phyloP scores from a whole-genome alignment of 2,329 filamentous ascomycete species.

The Lecanoromycetidae sp. region DNA sequence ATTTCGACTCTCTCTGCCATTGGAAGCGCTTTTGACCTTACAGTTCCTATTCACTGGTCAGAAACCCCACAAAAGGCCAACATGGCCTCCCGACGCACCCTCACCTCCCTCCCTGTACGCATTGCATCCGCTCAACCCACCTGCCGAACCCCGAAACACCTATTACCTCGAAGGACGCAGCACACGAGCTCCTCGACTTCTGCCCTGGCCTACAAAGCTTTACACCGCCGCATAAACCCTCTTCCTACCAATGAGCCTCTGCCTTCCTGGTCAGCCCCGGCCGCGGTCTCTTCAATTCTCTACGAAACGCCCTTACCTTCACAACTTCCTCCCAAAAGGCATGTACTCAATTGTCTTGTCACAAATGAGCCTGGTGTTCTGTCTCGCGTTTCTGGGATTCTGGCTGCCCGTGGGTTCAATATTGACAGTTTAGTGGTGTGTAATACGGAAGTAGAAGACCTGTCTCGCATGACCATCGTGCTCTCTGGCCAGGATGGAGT shows the following conservation, averaged over 20 bases:
- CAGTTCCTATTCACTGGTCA: neutral
- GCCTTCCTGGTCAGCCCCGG: constrained; percentile 74
- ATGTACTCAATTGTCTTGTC: constrained; percentile 95
- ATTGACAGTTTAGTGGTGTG: constrained; percentile 97
- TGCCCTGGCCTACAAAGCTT: constrained; percentile 90
- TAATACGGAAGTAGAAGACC: constrained; percentile 90
- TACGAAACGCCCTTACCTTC: constrained; percentile 92
- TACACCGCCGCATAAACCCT: constrained; percentile 77
- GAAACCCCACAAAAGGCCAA: constrained; percentile 4
- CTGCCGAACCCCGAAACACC: constrained; percentile 7
- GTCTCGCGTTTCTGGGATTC: constrained; percentile 88
- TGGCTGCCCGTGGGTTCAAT: constrained; percentile 95
- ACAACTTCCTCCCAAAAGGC: constrained; percentile 72
- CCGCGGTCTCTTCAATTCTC: constrained; percentile 93
- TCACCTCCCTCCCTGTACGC: constrained; percentile 25
- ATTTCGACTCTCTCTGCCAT: neutral
- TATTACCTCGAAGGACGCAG: constrained; percentile 30
- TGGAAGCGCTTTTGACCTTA: neutral
- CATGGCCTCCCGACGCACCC: constrained; percentile 34
- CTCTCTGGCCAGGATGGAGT: constrained; percentile 92
- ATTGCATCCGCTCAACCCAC: constrained; percentile 12
- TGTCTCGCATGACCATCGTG: constrained; percentile 98
- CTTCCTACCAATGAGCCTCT: constrained; percentile 65
- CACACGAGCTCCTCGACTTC: constrained; percentile 65
- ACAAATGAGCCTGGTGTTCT: constrained; percentile 98